Evolutionary conservation across 257 asterid genomes (phyloP).

Genomic region (Thymus mandschuricus): DNA sequence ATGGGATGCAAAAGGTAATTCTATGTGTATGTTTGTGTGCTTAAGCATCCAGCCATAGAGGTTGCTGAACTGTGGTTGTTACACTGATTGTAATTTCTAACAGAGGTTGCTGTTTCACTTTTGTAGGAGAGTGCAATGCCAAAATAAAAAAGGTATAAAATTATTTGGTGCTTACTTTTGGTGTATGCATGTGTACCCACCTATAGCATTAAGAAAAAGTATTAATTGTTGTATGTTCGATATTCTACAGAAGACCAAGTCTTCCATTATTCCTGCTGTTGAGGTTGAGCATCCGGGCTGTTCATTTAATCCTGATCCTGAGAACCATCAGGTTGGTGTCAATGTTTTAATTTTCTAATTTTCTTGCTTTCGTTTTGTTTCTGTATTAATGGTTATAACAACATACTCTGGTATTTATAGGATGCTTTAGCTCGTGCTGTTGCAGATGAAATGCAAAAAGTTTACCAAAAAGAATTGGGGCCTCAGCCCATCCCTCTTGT

Average conservation of each 20-base stretch:
- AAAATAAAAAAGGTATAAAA: slow-evolving; percentile 61
- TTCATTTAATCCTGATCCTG: slow-evolving; percentile 87
- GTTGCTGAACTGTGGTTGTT: slow-evolving; percentile 6
- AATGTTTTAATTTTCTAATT: slow-evolving; percentile 16
- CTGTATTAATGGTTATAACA: slow-evolving; percentile 16
- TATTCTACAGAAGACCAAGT: slow-evolving; percentile 62
- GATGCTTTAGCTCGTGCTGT: slow-evolving; percentile 94
- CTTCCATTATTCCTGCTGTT: slow-evolving; percentile 82
- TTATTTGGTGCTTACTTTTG: slow-evolving; percentile 1
- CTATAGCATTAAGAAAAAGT: neutral
- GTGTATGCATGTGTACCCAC: neutral
- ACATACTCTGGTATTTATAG: slow-evolving; percentile 45
- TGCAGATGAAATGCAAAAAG: slow-evolving; percentile 96
- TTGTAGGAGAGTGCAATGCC: slow-evolving; percentile 55
- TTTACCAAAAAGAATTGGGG: slow-evolving; percentile 73
- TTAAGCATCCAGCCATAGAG: neutral
- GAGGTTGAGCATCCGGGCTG: slow-evolving; percentile 94
- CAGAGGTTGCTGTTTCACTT: slow-evolving; percentile 13
- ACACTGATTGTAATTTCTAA: slow-evolving; percentile 34
- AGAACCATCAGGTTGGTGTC: slow-evolving; percentile 76
- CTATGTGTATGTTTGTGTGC: neutral
- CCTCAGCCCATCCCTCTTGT: slow-evolving; percentile 82
- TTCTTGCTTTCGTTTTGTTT: slow-evolving; percentile 3
- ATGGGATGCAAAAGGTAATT: slow-evolving; percentile 67
- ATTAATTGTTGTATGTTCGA: neutral